Evolutionary conservation across 768 basidiomycete species (phyloP).

Genomic region (Auriscalpium orientale): DNA sequence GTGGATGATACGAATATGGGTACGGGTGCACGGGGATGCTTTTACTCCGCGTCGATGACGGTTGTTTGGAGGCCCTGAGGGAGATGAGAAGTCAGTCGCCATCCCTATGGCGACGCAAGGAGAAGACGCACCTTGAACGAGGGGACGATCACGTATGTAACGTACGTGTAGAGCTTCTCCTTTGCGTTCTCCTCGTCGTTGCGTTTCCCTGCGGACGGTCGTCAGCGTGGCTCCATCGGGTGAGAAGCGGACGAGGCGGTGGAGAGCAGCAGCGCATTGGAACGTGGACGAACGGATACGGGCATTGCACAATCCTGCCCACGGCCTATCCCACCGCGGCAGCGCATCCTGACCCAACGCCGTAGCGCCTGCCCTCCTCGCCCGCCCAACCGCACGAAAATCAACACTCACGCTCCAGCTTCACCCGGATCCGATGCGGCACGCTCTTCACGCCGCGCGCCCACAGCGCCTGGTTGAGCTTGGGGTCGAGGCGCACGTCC

Average conservation of each 20-base stretch:
- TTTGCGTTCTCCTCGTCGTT: conserved; percentile 99
- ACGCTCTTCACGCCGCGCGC: conserved; percentile 88
- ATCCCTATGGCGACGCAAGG: conserved; percentile 8
- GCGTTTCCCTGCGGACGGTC: conserved; percentile 65
- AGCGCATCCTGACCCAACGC: background rate
- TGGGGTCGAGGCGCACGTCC: conserved; percentile 92
- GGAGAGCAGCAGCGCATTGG: background rate
- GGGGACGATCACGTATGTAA: conserved; percentile 66
- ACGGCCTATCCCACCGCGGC: background rate
- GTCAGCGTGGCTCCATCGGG: background rate
- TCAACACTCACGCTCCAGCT: conserved; percentile 78
- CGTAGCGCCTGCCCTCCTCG: background rate
- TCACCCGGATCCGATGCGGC: conserved; percentile 85
- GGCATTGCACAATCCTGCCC: background rate
- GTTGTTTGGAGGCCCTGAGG: conserved; percentile 77
- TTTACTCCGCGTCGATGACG: conserved; percentile 74
- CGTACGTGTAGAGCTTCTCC: conserved; percentile 95
- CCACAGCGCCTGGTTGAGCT: conserved; percentile 96
- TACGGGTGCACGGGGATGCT: background rate
- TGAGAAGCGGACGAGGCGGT: background rate
- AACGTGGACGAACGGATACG: background rate
- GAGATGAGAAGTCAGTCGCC: conserved; percentile 3
- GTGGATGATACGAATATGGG: too few species aligned
- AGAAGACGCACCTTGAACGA: conserved; percentile 71
- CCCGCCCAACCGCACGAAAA: background rate